phyloP scores from a whole-genome alignment of 228 moss, liverwort and hornwort species.

The Sphagnum magellanicum region DNA sequence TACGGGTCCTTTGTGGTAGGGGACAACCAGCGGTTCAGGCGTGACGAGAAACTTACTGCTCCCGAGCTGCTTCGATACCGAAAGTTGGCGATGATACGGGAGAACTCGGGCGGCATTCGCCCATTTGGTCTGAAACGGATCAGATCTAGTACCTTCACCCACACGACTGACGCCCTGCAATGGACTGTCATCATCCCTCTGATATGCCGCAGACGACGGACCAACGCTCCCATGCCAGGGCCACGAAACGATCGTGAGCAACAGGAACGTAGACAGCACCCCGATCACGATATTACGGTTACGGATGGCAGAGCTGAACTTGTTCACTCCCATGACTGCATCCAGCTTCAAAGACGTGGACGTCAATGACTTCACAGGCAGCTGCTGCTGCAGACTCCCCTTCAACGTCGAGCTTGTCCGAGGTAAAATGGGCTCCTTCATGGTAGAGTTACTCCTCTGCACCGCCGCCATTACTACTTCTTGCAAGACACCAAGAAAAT shows the following conservation, averaged over 20 bases:
- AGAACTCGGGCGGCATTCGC: conserved; percentile 14
- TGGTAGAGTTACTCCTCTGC: conserved; percentile 33
- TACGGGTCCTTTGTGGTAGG: conserved; percentile 59
- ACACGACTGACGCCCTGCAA: not conserved
- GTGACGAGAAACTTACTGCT: conserved; percentile 53
- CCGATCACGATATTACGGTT: conserved; percentile 38
- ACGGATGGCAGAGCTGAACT: conserved; percentile 16
- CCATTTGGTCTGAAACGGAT: conserved; percentile 38
- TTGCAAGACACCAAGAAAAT: too few species aligned
- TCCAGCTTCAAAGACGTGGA: conserved; percentile 5
- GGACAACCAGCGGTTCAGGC: conserved; percentile 19
- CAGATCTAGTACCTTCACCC: conserved; percentile 18
- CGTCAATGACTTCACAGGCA: conserved; percentile 15
- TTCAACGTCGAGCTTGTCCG: conserved; percentile 24
- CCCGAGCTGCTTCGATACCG: conserved; percentile 6
- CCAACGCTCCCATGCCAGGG: conserved; percentile 14
- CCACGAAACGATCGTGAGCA: conserved; percentile 29
- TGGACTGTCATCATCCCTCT: too few species aligned
- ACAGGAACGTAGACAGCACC: conserved; percentile 21
- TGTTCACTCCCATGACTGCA: conserved; percentile 12
- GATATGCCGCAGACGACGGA: conserved; percentile 11
- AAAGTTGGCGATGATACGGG: conserved; percentile 18
- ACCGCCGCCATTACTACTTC: conserved; percentile 36
- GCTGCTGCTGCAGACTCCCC: conserved; percentile 26
- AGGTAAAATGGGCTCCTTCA: conserved; percentile 24